Base-by-base conservation (phyloP, 208 protist species). In the Strigomonas galati region DNA sequence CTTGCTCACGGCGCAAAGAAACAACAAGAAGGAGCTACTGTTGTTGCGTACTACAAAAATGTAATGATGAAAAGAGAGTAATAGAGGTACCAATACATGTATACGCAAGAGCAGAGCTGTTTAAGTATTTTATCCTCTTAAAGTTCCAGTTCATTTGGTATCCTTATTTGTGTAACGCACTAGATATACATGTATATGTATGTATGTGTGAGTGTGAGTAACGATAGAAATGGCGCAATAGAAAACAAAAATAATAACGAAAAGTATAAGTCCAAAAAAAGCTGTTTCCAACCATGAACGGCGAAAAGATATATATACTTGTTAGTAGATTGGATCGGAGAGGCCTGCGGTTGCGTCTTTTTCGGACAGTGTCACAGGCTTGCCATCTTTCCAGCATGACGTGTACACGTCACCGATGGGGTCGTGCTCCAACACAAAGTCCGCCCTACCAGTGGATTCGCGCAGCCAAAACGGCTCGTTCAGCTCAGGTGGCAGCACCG, bases 371-470 rank as follows among this genome's bases (percentile, higher is more conserved):
- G 71, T 52, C 14, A 82, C 62, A 24, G 37, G 55, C 48, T 74
- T 32, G 30, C 78, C 80, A n/a, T 78, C 68, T 23, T 60, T 54
- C 72, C 66, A 78, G 74, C 72, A 82, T 2, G 63, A 62, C 15
- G 67, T 71, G 61, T 91, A 91, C 0, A 64, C 71, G 44, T 91
- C 84, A 2, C 46, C 62, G 58, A 91, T 91, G 48, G 84, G 84
- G 67, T 83, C 70, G 40, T 87, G 84, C 56, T 87, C 71, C 17
- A 91, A 53, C 32, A 69, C 72, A 24, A 87, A 68, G 43, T 91
- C 76, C 17, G 81, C 81, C 35, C 83, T 72, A 3, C 53, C 35
- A 10, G 35, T 40, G 35, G 7, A 62, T 2, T 61, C 44, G 28
- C 67, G 64, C 31, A 81, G 55, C 3, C 27, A 26, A 0, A 83